Evolutionary conservation across 768 basidiomycete genomes (phyloP).

Genomic region (Dentipellis sp.): DNA sequence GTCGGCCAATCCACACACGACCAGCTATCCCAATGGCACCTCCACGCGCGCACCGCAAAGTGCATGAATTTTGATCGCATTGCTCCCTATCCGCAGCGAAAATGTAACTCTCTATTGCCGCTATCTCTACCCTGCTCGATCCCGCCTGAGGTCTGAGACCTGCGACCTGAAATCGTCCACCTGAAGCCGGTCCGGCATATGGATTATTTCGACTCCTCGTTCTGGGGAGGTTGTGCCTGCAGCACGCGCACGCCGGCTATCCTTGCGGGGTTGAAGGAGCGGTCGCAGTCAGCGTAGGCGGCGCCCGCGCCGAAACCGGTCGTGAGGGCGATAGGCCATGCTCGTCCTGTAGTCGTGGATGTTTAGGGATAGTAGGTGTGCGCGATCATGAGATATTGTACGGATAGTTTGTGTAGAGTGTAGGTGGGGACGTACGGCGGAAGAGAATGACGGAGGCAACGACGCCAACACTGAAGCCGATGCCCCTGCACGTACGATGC

Average conservation of each 20-base stretch:
- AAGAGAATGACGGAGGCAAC: constrained; percentile 86
- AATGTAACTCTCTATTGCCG: too few relatives aligned
- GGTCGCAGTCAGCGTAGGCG: constrained; percentile 88
- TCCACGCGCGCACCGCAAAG: too few relatives aligned
- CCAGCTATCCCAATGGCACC: not conserved
- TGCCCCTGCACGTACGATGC: constrained; percentile 40
- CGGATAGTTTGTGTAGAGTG: not conserved
- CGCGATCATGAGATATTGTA: not conserved
- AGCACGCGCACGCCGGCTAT: constrained; percentile 78
- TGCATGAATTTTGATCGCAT: too few relatives aligned
- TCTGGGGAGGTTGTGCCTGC: constrained; percentile 19
- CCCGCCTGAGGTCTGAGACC: too few relatives aligned
- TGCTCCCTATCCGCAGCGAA: too few relatives aligned
- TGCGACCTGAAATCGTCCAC: too few relatives aligned
- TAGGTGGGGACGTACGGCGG: constrained; percentile 54
- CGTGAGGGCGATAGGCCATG: constrained; percentile 83
- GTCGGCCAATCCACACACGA: too few relatives aligned
- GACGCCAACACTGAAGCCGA: constrained; percentile 85
- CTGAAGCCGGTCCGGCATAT: too few relatives aligned
- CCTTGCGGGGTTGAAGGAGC: constrained; percentile 86
- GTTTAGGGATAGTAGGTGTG: constrained; percentile 1
- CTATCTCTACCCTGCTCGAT: too few relatives aligned
- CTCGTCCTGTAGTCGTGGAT: constrained; percentile 52
- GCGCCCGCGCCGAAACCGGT: constrained; percentile 84
- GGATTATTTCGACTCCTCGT: constrained; percentile 2